Evolutionary conservation across 164 flowering plant genomes (phyloP).

Genomic region (Stephania japonica): DNA sequence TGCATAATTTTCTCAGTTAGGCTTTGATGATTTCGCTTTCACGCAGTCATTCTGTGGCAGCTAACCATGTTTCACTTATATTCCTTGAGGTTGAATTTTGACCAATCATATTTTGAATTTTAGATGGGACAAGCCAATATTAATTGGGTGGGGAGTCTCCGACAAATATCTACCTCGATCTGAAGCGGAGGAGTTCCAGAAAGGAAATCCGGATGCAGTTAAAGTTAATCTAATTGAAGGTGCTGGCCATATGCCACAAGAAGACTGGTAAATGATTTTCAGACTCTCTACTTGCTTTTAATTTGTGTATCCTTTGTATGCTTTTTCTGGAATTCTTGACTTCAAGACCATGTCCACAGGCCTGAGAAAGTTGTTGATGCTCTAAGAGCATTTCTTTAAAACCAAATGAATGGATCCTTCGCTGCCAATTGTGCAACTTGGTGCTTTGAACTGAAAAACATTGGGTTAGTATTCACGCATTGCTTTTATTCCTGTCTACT

Average conservation of each 20-base stretch:
- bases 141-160: constrained; percentile 84
- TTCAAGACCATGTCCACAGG: constrained; percentile 36
- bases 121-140: constrained; percentile 83
- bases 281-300: not conserved
- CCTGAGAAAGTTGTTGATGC: constrained; percentile 95
- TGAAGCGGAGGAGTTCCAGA: constrained; percentile 77
- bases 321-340: not conserved
- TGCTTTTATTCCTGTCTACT: not conserved
- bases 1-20: not conserved
- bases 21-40: not conserved
- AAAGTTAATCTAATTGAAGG: constrained; percentile 79
- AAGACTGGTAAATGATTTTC: constrained; percentile 75
- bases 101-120: constrained; percentile 3
- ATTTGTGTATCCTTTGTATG: not conserved
- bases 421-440: not conserved
- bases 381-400: constrained; percentile 49
- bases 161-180: constrained; percentile 87
- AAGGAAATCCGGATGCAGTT: constrained; percentile 50
- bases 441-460: not conserved
- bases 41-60: not conserved
- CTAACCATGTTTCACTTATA: not conserved
- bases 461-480: not conserved
- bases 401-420: constrained; percentile 2
- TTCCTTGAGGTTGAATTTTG: not conserved
- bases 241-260: constrained; percentile 99